phyloP scores from a whole-genome alignment of 768 basidiomycete genomes.

The Agaricus subrufescens region DNA sequence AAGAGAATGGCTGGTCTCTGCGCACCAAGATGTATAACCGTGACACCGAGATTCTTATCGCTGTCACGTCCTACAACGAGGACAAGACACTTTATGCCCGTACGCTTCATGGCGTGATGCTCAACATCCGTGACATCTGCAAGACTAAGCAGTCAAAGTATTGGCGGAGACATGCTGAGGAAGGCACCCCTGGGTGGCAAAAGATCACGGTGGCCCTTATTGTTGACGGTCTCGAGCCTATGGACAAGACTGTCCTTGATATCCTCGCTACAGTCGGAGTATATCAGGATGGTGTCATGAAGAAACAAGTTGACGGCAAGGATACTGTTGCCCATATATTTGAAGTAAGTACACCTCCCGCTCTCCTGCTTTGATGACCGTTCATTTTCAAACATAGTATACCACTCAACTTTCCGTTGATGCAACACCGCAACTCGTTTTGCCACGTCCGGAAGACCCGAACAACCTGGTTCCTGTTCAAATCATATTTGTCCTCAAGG shows the following conservation, averaged over 20 bases:
- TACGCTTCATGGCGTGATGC: conserved; percentile 93
- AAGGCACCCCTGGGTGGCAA: conserved; percentile 86
- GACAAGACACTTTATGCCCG: conserved; percentile 89
- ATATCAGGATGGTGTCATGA: conserved; percentile 95
- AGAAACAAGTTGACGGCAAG: conserved; percentile 86
- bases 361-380: background rate
- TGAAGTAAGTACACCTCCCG: conserved; percentile 49
- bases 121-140: conserved; percentile 97
- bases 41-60: conserved; percentile 89
- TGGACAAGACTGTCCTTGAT: conserved; percentile 94
- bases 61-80: conserved; percentile 91
- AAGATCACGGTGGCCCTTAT: conserved; percentile 87
- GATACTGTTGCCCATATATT: conserved; percentile 93
- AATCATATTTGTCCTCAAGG: conserved; percentile 87
- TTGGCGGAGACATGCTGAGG: conserved; percentile 80
- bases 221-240: conserved; percentile 88
- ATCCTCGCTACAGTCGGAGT: conserved; percentile 86
- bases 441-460: conserved; percentile 84
- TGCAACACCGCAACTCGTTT: conserved; percentile 82
- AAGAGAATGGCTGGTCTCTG: conserved; percentile 78
- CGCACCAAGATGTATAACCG: conserved; percentile 84
- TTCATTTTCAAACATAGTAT: conserved; percentile 49
- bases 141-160: conserved; percentile 93
- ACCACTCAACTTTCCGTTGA: conserved; percentile 96
- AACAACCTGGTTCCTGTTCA: conserved; percentile 93